Base-by-base conservation (phyloP, 768 basidiomycete species). In the Mycena maculata region DNA sequence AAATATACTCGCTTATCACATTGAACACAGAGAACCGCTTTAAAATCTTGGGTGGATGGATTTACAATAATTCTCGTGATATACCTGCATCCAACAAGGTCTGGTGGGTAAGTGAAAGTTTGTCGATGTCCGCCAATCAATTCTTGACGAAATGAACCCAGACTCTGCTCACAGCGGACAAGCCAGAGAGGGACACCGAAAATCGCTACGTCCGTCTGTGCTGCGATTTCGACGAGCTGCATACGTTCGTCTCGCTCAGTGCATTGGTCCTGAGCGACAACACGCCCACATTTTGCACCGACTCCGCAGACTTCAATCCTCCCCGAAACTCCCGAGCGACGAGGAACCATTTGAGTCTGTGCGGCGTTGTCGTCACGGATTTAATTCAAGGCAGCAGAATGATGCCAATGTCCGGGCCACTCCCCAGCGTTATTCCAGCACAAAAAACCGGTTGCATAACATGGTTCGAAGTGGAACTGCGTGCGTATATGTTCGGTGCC, bases 401-500 rank as follows among this genome's bases (percentile, higher is more conserved):
- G 42, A 5, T 18, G n/a, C n/a, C 25, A 63, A 57, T 8, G 13
- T 16, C 36, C 10, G 45, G 44, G 28, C 70, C 58, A 25, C 10
- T 23, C 1, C 55, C 62, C 3, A 59, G 62, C 2, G 63, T 67
- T 9, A 8, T 67, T 0, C 73, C 66, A 22, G 72, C 71, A 6
- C 69, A 45, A 23, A 61, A 33, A 30, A 63, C 52, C 2, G 73
- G 68, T 23, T 62, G 54, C 49, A 61, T 73, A 20, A 68, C 70
- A 9, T 79, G 78, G 78, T 44, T 45, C 11, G 70, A 78, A 55
- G 0, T 73, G 20, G 71, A 77, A 36, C 12, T 18, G 2, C 71
- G 78, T 11, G 57, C 67, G 5, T 72, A 76, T 59, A 70, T 80
- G 57, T 80, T 80, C 30, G 78, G 79, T 2, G 79, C 78, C 7